Conservation (phyloP, 2,329 filamentous ascomycete genomes). For the Cladosporium sp. region DNA sequence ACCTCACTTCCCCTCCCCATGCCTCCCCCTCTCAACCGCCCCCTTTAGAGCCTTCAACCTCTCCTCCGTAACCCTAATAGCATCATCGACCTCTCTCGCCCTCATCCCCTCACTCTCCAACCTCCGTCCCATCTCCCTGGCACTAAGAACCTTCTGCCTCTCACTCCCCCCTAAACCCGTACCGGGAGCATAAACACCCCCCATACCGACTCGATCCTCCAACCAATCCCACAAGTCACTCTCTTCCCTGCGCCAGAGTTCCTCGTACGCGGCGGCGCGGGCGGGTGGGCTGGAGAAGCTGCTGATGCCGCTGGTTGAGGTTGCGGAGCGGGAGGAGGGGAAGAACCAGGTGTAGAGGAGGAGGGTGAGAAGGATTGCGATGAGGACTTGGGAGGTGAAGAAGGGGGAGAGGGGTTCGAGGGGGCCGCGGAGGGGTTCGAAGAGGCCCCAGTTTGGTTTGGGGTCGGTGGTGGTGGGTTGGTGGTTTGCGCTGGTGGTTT, state of each 20-base stretch:
- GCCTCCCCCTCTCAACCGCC: slow-evolving; percentile 59
- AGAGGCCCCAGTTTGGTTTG: slow-evolving; percentile 62
- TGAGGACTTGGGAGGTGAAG: slow-evolving; percentile 70
- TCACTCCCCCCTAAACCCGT: too few species aligned
- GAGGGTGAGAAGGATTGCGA: slow-evolving; percentile 67
- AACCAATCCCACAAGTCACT: slow-evolving; percentile 90
- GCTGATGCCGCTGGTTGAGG: slow-evolving; percentile 28
- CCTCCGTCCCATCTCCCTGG: slow-evolving; percentile 22
- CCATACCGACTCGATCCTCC: slow-evolving; percentile 76
- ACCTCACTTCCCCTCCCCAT: slow-evolving; percentile 10
- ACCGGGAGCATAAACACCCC: slow-evolving; percentile 42
- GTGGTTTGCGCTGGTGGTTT: slow-evolving; percentile 27
- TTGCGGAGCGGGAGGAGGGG: slow-evolving; percentile 24
- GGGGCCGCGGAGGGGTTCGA: slow-evolving; percentile 71
- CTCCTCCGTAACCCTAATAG: slow-evolving; percentile 82
- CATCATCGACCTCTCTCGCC: slow-evolving; percentile 74
- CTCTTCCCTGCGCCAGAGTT: slow-evolving; percentile 86
- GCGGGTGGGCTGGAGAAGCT: slow-evolving; percentile 50
- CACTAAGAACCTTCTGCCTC: slow-evolving; percentile 25
- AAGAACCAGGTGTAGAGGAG: slow-evolving; percentile 66
- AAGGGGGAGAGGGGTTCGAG: slow-evolving; percentile 67
- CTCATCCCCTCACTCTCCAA: slow-evolving; percentile 62
- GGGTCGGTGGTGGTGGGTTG: slow-evolving; percentile 32
- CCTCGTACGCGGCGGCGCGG: slow-evolving; percentile 78
- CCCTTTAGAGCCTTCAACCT: slow-evolving; percentile 71